Base-by-base conservation (phyloP, 2,329 filamentous ascomycete species). In the Apiospora pterosperma region DNA sequence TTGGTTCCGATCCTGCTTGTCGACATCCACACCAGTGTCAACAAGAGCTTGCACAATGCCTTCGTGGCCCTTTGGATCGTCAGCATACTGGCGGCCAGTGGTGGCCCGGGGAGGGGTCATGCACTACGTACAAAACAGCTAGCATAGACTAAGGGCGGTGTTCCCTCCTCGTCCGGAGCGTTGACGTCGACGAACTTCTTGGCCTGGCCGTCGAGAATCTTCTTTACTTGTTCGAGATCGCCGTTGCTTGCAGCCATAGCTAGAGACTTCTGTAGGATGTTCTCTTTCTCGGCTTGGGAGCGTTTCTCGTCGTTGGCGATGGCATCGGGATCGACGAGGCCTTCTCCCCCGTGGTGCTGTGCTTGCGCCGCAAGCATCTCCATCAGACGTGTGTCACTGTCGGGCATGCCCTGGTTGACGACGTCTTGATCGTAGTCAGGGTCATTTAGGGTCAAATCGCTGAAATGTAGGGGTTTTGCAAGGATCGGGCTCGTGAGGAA, bases 231-330 rank as follows among this genome's bases (percentile, higher is more conserved):
- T 59, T 91, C 88, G 44, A 93, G 88, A 78, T 98, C 96, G 61
- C 96, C 96, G 76, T 99, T 99, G 76, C 95, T 97, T 2, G 96
- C 93, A 14, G 96, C 95, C 89, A 97, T 96, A 73, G 95, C 94
- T 69, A 99, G 83, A 16, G 92, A 89, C 74, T 92, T 95, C 76
- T 99, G 96, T 44, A 99, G 78, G 41, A 91, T 87, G 58, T 91
- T 85, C 70, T 84, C 88, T 83, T 97, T 98, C 76, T 97, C 90
- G 1, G 84, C 83, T 25, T 87, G 84, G 0, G 92, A 86, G 63
- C 97, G 79, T 71, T 89, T 91, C 62, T 91, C 86, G 75, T 96
- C 90, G 4, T 85, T 82, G 19, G 92, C 87, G 63, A 98, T 88
- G 60, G 89, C 88, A 67, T 96, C 90, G 74, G 97, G 93, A 71